These are phyloP conservation scores for Sarocladiaceae sp. DNA, from an alignment of 2,329 filamentous ascomycete genomes.

Conservation along the genomic window DNA sequence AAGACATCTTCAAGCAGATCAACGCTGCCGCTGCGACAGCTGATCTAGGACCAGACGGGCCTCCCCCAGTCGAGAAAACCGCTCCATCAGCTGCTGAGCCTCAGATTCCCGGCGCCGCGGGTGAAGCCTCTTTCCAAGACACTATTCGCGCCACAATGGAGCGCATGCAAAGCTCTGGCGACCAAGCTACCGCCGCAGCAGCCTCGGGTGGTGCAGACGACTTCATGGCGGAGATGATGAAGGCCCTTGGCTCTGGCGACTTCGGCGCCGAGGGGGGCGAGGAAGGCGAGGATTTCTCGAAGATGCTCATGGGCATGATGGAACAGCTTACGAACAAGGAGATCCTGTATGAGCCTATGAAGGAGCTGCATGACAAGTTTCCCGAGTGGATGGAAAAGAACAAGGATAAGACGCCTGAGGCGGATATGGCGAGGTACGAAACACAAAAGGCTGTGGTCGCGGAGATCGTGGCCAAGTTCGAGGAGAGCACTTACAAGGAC, in stretches of 20 bases:
- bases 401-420: slow-evolving; percentile 56
- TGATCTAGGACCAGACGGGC: slow-evolving; percentile 5
- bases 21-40: slow-evolving; percentile 42
- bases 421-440: slow-evolving; percentile 76
- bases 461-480: slow-evolving; percentile 88
- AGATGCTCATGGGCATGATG: slow-evolving; percentile 98
- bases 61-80: slow-evolving; percentile 15
- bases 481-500: slow-evolving; percentile 77
- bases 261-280: slow-evolving; percentile 61
- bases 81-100: slow-evolving; percentile 26
- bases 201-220: slow-evolving; percentile 67
- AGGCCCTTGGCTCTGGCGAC: slow-evolving; percentile 66
- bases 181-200: slow-evolving; percentile 76
- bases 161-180: slow-evolving; percentile 86
- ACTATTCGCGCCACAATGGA: slow-evolving; percentile 94
- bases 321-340: slow-evolving; percentile 98
- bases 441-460: slow-evolving; percentile 74
- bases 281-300: slow-evolving; percentile 71
- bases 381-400: slow-evolving; percentile 85
- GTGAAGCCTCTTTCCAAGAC: slow-evolving; percentile 77
- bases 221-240: slow-evolving; percentile 86
- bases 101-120: slow-evolving; percentile 30
- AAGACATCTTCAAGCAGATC: slow-evolving; percentile 71
- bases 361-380: slow-evolving; percentile 91
- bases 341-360: slow-evolving; percentile 98